Base-by-base conservation (phyloP, 1,284 basidiomycete species). In the Tremellales sp. region DNA sequence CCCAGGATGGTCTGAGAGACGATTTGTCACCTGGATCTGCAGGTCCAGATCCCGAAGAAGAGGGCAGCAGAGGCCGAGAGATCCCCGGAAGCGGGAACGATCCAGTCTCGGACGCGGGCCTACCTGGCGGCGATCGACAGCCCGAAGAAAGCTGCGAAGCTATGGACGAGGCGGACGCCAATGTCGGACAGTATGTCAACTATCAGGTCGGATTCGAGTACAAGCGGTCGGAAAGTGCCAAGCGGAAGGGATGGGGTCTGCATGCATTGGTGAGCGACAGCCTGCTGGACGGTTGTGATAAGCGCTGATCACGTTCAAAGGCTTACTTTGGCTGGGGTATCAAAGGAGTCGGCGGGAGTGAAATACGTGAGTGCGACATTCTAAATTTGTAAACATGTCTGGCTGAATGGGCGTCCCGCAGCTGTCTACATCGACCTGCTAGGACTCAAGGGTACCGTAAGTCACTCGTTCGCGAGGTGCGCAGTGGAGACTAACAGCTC, bases 131-230 rank as follows among this genome's bases (percentile, higher is more conserved):
- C 16, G 41, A 48, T 8, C 46, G 53, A 12, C 38, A 49, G n/a
- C 18, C 39, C 26, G 53, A 43, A 19, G 51, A 47, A 16, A 52
- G 43, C n/a, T 40, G 40, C 3, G 36, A 25, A 21, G 40, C 50
- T 2, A 31, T 47, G 24, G 57, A 57, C 21, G 59, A 58, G 24
- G 65, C 64, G 8, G 65, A 68, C 27, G 49, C 50, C 16, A 59
- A 66, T 38, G 59, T 53, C 6, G 70, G 68, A 5, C 64, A 68
- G 40, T 73, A 66, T 42, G 67, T 73, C 42, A 73, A 73, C 49
- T 71, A 65, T 45, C 67, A 70, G 29, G 54, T 72, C n/a, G 65
- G 65, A 6, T 73, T 72, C 37, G 55, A 60, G 28, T 73, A 71
- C 44, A 56, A 57, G 31, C 48, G 60, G 10, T 47, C 58, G 1